Evolutionary conservation across 495 filamentous ascomycete species (phyloP), one percentile per base, ranked within the genome.

Genomic region (Cudoniella acicularis): DNA sequence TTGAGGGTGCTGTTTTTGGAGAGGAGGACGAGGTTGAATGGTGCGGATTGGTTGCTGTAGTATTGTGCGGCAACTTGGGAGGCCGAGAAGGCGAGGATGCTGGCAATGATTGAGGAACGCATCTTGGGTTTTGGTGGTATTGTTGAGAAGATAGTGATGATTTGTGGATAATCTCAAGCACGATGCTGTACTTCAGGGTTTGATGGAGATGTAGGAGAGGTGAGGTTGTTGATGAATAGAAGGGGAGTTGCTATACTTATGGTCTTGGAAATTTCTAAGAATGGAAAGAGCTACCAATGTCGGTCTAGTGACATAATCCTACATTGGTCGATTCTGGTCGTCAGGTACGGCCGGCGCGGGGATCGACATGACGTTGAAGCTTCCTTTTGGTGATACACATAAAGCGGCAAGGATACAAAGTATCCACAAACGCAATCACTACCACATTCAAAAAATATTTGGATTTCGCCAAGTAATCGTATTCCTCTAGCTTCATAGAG

Each of bases 11-110:
- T 54, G 25, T 68, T 54, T 26, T 51, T 3, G 1, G 59, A 54
- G 62, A 59, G 55, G 49, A 80, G 51, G 40, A 69, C 60, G 43
- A 80, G 73, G 49, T 51, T 56, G 67, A 79, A 80, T 22, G 75
- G 75, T 18, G 68, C 71, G 8, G 67, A 69, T 64, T 75, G 73
- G 46, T 64, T 65, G 50, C 63, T 67, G 48, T 53, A 26, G 52
- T 61, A 56, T 61, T 78, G 73, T 3, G 73, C 75, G 26, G 68
- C 56, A 25, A 67, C 73, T 27, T 21, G 49, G 16, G 63, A 56
- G 1, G 67, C 60, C 23, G 71, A 63, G 45, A 70, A 21, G 62
- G 69, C 67, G 1, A 69, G 13, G 25, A 69, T 17, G 54, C 62
- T 22, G 9, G 70, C 52, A 23, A 68, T 57, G 46, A 70, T 54